Base-by-base conservation (phyloP, 2,329 filamentous ascomycete species). In the Fusarium sp. region DNA sequence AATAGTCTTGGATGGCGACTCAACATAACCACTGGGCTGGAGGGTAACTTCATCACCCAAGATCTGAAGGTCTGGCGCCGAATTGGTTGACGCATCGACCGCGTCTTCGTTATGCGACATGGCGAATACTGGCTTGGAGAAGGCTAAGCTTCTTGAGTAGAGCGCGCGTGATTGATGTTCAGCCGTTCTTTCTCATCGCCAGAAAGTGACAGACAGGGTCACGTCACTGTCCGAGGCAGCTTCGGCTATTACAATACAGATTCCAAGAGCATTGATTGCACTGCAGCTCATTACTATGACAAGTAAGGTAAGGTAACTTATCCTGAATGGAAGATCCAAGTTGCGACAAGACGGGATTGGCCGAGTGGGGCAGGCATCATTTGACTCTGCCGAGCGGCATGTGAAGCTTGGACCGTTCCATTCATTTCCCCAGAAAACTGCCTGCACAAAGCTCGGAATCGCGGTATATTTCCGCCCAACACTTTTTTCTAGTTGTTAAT, bases 31-130 rank as follows among this genome's bases (percentile, higher is more conserved):
- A 73, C 90, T 90, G 14, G 92, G 92, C 78, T 94, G 92, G 42
- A 95, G 88, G 4, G 91, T 94, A 75, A 94, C 89, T 77, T 91
- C 85, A 78, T 93, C 89, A 72, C 92, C 92, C 15, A 94, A 84
- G 73, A 95, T 94, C 80, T 94, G 91, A 59, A 95, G 85, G 80
- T 94, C 92, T n/a, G 92, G 92, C 57, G 92, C 90, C 52, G 89
- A 89, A 70, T 73, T 78, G 70, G 54, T 78, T 41, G 76, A 74
- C 48, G 79, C 60, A 66, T 81, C 81, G 60, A 76, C 60, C 18
- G 74, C 41, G 58, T 80, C 76, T 61, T 79, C 77, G 62, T 77
- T 71, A 63, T 76, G 73, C 48, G 79, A 72, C 80, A 82, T 82
- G 63, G 49, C 68, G 71, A 60, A 33, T 33, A 49, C 38, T 63